Conservation (phyloP, 2,329 filamentous ascomycete genomes). For the Paracorniculantispora psalliotae region DNA sequence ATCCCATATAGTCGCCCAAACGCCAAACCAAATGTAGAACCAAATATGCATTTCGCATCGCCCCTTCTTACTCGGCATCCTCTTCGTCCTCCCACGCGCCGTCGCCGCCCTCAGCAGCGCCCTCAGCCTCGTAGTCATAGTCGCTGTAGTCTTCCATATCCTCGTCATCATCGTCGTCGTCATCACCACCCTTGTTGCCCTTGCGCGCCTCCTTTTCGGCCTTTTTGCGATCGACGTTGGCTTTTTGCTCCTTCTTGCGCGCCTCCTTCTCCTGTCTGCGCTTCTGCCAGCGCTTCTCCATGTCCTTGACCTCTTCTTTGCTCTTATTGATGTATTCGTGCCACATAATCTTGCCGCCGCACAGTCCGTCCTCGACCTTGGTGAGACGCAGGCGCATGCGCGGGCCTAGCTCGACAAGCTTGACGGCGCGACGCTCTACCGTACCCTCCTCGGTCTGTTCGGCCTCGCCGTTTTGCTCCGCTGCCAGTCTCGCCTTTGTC, state of each 20-base stretch:
- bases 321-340: slow-evolving; percentile 91
- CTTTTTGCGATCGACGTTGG: slow-evolving; percentile 85
- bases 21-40: slow-evolving; percentile 11
- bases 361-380: slow-evolving; percentile 94
- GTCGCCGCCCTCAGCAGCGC: slow-evolving; percentile 44
- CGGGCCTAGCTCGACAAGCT: slow-evolving; percentile 86
- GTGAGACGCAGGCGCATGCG: slow-evolving; percentile 83
- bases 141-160: slow-evolving; percentile 41
- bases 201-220: slow-evolving; percentile 37
- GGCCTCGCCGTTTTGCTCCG: slow-evolving; percentile 34
- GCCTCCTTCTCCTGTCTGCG: slow-evolving; percentile 75
- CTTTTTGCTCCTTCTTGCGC: slow-evolving; percentile 75
- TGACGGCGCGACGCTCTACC: slow-evolving; percentile 83
- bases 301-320: slow-evolving; percentile 66
- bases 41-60: slow-evolving; percentile 25
- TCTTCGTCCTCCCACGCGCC: slow-evolving; percentile 52
- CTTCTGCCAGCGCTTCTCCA: slow-evolving; percentile 81
- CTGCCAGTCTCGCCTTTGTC: slow-evolving; percentile 43
- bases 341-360: slow-evolving; percentile 90
- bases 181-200: slow-evolving; percentile 29
- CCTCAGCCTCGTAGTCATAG: slow-evolving; percentile 45
- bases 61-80: slow-evolving; percentile 33
- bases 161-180: slow-evolving; percentile 31
- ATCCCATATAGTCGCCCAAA: slow-evolving; percentile 9
- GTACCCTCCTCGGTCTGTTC: slow-evolving; percentile 44